Base-by-base conservation (phyloP, 2,329 filamentous ascomycete species). In the Lachnellula hyalina region DNA sequence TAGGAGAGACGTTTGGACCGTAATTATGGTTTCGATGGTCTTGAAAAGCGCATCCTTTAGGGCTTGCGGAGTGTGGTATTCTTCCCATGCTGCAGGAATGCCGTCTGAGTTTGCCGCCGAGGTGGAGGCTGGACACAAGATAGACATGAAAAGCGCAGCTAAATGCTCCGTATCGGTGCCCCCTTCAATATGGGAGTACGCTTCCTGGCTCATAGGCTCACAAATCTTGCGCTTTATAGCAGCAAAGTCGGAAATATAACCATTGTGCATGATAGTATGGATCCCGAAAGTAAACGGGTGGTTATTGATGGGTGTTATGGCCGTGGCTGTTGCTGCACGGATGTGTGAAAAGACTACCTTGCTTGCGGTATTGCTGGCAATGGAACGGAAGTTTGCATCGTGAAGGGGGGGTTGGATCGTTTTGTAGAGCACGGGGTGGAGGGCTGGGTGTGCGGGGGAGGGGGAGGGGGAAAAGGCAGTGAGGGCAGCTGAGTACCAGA, bases 201-300 rank as follows among this genome's bases (percentile, higher is more conserved):
- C 72, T 49, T 78, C 76, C 32, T 74, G 73, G 40, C 69, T 72
- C 57, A 82, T 68, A 5, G 75, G 65, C 19, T 72, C 67, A 12
- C 59, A 73, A 56, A 81, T 66, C 23, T 74, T 71, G 8, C 77
- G 72, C 32, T 76, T 73, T 48, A 81, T 76, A 7, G 65, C 58
- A 2, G 68, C 60, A 63, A 81, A 81, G 57, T 74, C 67, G 11
- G 73, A 72, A 35, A 80, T 71, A 15, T 73, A 73, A 2, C 79
- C 79, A 61, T 81, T 81, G 69, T 82, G 79, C 79, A 82, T 81
- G 63, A 81, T 77, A 8, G 72, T 70, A 58, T 80, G 76, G 38
- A 77, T 70, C 14, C 79, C 78, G 51, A 81, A 81, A 32, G 76
- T 71, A 63, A 81, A 82, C 5, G 79, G 79, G 56, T 82, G 78